Percentiles rank a stretch among this genome's conserved stretches.
Conservation (phyloP, 345 rosid genomes). For the Gossypium thurberi region DNA sequence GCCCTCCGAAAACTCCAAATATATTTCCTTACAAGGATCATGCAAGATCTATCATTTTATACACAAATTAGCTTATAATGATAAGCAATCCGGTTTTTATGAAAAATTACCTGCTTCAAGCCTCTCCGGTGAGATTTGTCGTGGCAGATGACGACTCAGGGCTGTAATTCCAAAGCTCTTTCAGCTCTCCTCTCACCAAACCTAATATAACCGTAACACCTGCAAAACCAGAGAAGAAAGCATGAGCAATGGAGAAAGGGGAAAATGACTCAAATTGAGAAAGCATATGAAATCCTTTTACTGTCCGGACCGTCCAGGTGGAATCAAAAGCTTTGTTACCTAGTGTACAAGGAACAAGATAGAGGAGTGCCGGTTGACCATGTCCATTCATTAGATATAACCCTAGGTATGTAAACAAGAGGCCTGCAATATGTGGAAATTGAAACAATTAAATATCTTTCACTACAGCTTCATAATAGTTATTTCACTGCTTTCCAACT, state of each 20-base stretch:
- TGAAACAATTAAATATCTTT: neutral
- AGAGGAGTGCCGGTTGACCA: slow-evolving; percentile 96
- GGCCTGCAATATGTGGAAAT: slow-evolving; percentile 41
- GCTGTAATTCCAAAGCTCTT: slow-evolving; percentile 54
- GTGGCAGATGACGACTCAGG: slow-evolving; percentile 16
- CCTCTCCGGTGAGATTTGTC: slow-evolving; percentile 12
- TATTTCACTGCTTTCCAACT: neutral
- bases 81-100: neutral
- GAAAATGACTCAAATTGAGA: neutral
- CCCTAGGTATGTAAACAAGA: slow-evolving; percentile 70
- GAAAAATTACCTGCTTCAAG: slow-evolving; percentile 24
- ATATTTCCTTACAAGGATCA: neutral
- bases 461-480: neutral
- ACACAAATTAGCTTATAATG: neutral
- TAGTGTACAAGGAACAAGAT: slow-evolving; percentile 94
- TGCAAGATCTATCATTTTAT: neutral
- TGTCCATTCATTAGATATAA: slow-evolving; percentile 87
- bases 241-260: neutral
- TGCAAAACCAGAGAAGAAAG: slow-evolving; percentile 13
- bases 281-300: neutral
- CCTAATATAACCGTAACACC: slow-evolving; percentile 60
- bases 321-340: slow-evolving; percentile 37
- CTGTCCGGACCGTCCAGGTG: neutral
- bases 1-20: neutral
- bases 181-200: slow-evolving; percentile 59